Conservation (phyloP, 2,329 filamentous ascomycete genomes). For the Blastomyces percursus region DNA sequence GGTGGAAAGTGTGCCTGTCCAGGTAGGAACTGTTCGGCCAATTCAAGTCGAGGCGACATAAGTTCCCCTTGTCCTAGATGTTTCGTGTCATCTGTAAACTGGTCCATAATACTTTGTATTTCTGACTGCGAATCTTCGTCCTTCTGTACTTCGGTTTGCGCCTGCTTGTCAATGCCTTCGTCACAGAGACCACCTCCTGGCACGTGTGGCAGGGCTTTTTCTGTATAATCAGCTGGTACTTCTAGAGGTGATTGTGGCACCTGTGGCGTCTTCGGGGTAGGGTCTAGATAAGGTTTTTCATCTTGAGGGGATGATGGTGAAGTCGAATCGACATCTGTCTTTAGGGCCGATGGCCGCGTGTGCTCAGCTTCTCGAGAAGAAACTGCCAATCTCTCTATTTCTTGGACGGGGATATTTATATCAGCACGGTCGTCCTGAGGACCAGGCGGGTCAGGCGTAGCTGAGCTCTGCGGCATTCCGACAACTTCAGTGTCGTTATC, state of each 20-base stretch:
- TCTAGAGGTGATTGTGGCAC: conserved; percentile 33
- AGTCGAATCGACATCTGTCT: conserved; percentile 11
- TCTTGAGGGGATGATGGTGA: conserved; percentile 42
- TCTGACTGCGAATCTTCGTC: conserved; percentile 64
- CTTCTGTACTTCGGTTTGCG: conserved; percentile 48
- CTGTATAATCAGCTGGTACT: conserved; percentile 24
- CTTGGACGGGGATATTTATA: background rate
- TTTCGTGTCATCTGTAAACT: conserved; percentile 65
- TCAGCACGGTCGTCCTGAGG: background rate
- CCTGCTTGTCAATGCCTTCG: conserved; percentile 25
- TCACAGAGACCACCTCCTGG: conserved; percentile 21
- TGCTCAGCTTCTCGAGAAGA: conserved; percentile 4
- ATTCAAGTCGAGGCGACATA: conserved; percentile 79
- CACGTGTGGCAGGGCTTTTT: conserved; percentile 32
- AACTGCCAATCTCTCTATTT: conserved; percentile 8
- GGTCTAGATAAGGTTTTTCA: conserved; percentile 42
- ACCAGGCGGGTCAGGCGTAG: background rate
- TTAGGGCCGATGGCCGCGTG: conserved; percentile 3
- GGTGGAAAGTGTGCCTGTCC: conserved; percentile 61
- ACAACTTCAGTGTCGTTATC: background rate
- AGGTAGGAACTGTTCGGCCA: conserved; percentile 67
- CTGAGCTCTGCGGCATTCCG: background rate
- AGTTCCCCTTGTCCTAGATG: conserved; percentile 60
- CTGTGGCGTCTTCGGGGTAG: conserved; percentile 37
- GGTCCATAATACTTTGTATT: conserved; percentile 96